Evolutionary conservation across 352 stramenopile genomes (phyloP).

Genomic region (Pelagophyceae sp.): DNA sequence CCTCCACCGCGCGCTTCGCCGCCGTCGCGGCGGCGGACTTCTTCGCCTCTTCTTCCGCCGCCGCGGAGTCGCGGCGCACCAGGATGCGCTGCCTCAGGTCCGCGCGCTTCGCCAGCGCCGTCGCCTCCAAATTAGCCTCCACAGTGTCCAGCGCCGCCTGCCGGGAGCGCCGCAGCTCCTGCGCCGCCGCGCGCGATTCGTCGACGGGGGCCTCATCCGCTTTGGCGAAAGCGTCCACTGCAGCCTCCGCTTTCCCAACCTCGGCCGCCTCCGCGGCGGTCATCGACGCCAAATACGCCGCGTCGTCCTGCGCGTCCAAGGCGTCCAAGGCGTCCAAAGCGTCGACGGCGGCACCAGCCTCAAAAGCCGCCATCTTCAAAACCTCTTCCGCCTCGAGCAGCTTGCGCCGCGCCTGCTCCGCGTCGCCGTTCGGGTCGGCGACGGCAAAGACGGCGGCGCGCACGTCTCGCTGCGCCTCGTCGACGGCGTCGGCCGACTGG

Average conservation of each 20-base stretch:
- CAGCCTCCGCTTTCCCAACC: neutral
- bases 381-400: neutral
- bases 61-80: too few species aligned
- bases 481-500: neutral
- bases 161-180: neutral
- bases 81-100: neutral
- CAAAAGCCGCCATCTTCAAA: neutral
- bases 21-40: neutral
- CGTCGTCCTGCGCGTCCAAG: neutral
- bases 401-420: neutral
- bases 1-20: neutral
- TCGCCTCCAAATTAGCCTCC: neutral
- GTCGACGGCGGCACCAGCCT: neutral
- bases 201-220: neutral
- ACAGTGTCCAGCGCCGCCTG: neutral
- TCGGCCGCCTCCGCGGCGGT: neutral
- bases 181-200: neutral
- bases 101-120: neutral
- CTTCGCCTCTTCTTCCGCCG: too few species aligned
- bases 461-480: neutral
- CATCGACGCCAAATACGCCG: neutral
- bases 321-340: neutral
- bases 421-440: neutral
- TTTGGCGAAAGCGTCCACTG: neutral
- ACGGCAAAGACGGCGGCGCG: neutral